Evolutionary conservation across 1,284 basidiomycete genomes (phyloP).

Genomic region (Apiotrichum akiyoshidainum): DNA sequence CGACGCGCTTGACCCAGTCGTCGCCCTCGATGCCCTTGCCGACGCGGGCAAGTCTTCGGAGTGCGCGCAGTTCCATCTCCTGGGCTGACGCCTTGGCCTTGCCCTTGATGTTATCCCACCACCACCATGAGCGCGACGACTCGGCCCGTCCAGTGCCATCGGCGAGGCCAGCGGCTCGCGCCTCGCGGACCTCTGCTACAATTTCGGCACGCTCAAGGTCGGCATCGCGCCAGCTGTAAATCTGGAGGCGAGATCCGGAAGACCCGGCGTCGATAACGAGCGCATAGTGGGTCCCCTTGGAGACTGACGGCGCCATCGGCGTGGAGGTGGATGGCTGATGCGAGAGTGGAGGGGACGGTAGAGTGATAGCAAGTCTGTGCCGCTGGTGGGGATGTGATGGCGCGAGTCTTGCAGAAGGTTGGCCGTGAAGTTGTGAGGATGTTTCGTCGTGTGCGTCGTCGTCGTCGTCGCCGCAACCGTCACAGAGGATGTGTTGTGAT

Average conservation of each 20-base stretch:
- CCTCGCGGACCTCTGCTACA: constrained; percentile 36
- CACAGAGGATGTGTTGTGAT: too few species aligned
- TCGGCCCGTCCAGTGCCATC: constrained; percentile 4
- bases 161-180: constrained; percentile 13
- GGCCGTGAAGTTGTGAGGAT: too few species aligned
- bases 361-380: too few species aligned
- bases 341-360: too few species aligned
- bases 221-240: constrained; percentile 94
- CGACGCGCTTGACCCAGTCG: constrained; percentile 86
- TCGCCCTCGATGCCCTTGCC: constrained; percentile 84
- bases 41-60: constrained; percentile 67
- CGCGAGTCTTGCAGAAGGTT: too few species aligned
- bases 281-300: constrained; percentile 69
- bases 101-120: constrained; percentile 38
- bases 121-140: constrained; percentile 21
- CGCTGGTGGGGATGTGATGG: too few species aligned
- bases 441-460: too few species aligned
- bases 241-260: constrained; percentile 90
- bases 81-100: constrained; percentile 41
- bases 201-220: constrained; percentile 55
- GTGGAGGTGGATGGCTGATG: too few species aligned
- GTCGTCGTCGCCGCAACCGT: too few species aligned
- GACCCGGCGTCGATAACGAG: constrained; percentile 98
- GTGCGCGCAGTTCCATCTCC: constrained; percentile 41
- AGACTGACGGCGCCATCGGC: constrained; percentile 44